phyloP scores from a whole-genome alignment of 2,329 filamentous ascomycete genomes.

The Dactylellina cionopaga region DNA sequence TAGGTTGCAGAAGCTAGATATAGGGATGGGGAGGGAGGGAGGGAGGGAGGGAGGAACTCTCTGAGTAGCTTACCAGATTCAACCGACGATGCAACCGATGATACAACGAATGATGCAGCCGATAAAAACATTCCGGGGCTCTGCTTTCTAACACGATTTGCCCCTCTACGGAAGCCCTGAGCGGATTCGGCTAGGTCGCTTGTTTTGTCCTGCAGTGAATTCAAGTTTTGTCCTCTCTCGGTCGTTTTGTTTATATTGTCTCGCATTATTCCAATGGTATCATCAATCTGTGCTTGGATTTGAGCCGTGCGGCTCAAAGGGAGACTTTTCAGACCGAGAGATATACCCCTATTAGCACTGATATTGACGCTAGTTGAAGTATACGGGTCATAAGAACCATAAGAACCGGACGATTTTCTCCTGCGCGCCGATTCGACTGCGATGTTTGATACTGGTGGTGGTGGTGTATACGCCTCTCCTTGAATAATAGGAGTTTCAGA shows the following conservation, averaged over 20 bases:
- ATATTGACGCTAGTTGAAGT: too few relatives aligned
- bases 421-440: too few relatives aligned
- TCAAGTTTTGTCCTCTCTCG: conserved; percentile 87
- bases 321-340: too few relatives aligned
- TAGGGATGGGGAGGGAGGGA: too few relatives aligned
- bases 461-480: not conserved
- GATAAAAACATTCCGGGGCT: not conserved
- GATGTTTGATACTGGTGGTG: too few relatives aligned
- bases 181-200: conserved; percentile 90
- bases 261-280: conserved; percentile 91
- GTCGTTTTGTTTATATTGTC: conserved; percentile 97
- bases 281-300: conserved; percentile 77
- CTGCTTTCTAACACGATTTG: conserved; percentile 59
- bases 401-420: too few relatives aligned
- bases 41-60: too few relatives aligned
- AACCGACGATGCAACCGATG: too few relatives aligned
- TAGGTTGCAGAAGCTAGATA: too few relatives aligned
- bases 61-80: too few relatives aligned
- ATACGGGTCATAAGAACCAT: too few relatives aligned
- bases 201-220: conserved; percentile 88
- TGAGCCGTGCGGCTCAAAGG: not conserved
- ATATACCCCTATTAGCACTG: too few relatives aligned
- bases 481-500: not conserved
- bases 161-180: conserved; percentile 92
- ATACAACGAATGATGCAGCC: conserved; percentile 55